A percentile compares a stretch with the other conserved stretches of the same genome.
Conservation (phyloP, 768 basidiomycete species). For the Lactifluus hygrophoroides region DNA sequence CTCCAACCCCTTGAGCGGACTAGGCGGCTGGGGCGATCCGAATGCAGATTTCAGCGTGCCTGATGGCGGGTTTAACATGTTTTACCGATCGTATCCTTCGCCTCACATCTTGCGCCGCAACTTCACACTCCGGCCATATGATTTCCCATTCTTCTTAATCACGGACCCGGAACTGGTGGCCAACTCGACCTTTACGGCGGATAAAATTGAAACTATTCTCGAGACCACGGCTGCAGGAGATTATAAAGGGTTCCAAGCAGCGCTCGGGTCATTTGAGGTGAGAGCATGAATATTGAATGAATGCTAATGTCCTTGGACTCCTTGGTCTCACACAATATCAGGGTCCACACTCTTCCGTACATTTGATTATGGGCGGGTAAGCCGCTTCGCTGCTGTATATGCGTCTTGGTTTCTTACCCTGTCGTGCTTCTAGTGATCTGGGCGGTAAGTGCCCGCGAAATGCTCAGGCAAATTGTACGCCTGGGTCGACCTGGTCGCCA, state of each 20-base stretch:
- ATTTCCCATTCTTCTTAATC: conserved; percentile 11
- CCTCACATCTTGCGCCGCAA: conserved; percentile 29
- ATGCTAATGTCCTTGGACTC: not conserved
- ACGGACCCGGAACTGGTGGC: conserved; percentile 22
- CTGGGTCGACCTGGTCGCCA: conserved; percentile 27
- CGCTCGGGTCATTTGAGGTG: conserved; percentile 27
- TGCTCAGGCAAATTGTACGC: conserved; percentile 23
- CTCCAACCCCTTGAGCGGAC: conserved; percentile 20
- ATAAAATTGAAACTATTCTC: conserved; percentile 23
- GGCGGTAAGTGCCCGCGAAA: conserved; percentile 25
- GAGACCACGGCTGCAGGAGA: conserved; percentile 26
- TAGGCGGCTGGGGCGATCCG: conserved; percentile 26
- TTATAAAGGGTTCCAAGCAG: conserved; percentile 27
- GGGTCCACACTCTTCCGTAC: conserved; percentile 30
- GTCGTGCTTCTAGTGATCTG: conserved; percentile 22
- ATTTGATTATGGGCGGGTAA: conserved; percentile 30
- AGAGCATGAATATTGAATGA: not conserved
- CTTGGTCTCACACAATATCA: conserved; percentile 6
- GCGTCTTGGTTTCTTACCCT: not conserved
- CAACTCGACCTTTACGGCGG: conserved; percentile 25
- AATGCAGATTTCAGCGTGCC: conserved; percentile 21
- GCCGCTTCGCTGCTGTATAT: not conserved
- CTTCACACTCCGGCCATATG: conserved; percentile 29
- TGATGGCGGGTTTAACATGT: conserved; percentile 26
- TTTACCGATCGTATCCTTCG: conserved; percentile 27